Conservation (phyloP, 1,284 basidiomycete species). For the Moesziomyces sp. region DNA sequence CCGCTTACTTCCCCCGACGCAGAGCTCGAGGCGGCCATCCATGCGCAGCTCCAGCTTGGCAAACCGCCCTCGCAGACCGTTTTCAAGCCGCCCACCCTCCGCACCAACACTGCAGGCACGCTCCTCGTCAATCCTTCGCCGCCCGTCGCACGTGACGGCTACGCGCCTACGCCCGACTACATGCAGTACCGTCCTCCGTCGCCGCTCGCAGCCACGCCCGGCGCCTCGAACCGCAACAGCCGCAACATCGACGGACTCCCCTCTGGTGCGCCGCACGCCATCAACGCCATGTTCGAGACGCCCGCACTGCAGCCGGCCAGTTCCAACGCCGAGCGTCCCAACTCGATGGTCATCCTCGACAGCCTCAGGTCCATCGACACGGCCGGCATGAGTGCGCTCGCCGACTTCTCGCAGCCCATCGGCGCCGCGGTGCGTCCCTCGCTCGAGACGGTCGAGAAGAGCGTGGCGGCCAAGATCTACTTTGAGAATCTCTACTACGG, state of each 20-base stretch:
- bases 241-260: slow-evolving; percentile 60
- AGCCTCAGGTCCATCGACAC: slow-evolving; percentile 37
- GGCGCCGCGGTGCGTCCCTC: slow-evolving; percentile 70
- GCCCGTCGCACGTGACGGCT: slow-evolving; percentile 19
- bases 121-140: slow-evolving; percentile 54
- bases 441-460: slow-evolving; percentile 88
- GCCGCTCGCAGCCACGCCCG: slow-evolving; percentile 13
- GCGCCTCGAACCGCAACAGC: slow-evolving; percentile 39
- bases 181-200: slow-evolving; percentile 47
- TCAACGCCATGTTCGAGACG: slow-evolving; percentile 54
- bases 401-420: slow-evolving; percentile 24
- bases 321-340: slow-evolving; percentile 33
- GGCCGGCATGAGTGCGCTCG: slow-evolving; percentile 39
- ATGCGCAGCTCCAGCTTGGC: slow-evolving; percentile 24
- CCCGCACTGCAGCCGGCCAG: neutral
- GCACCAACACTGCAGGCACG: slow-evolving; percentile 59
- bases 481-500: slow-evolving; percentile 91
- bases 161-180: slow-evolving; percentile 43
- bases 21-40: slow-evolving; percentile 34
- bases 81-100: slow-evolving; percentile 34
- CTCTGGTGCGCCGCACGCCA: slow-evolving; percentile 28
- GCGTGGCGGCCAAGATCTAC: slow-evolving; percentile 89
- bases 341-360: slow-evolving; percentile 60
- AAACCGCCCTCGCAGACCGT: slow-evolving; percentile 17
- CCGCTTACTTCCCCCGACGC: slow-evolving; percentile 14